A percentile compares a stretch with the other conserved stretches of the same genome.
These are phyloP conservation scores for Jamesozyma rosinii DNA, from an alignment of 805 yeast genomes.

Conservation along the genomic window DNA sequence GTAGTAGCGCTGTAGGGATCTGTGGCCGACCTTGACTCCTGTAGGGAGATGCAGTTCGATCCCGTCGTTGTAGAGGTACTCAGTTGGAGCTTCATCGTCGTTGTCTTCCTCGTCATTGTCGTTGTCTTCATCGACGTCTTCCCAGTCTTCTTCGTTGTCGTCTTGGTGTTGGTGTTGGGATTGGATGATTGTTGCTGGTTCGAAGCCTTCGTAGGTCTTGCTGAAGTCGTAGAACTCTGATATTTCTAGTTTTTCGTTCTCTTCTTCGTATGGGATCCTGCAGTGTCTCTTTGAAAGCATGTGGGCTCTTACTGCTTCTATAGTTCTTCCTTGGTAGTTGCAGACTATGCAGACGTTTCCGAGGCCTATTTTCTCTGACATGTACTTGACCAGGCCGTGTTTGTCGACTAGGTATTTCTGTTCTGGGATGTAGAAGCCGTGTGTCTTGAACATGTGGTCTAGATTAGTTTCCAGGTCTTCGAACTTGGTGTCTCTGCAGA, in stretches of 20 bases:
- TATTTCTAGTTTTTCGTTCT: conserved; percentile 76
- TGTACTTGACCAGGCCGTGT: conserved; percentile 63
- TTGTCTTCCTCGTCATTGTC: conserved; percentile 20
- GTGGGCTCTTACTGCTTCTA: conserved; percentile 86
- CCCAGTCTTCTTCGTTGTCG: conserved; percentile 12
- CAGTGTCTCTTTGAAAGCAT: conserved; percentile 84
- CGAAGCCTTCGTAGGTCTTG: conserved; percentile 45
- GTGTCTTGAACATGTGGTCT: conserved; percentile 66
- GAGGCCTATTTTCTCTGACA: conserved; percentile 83
- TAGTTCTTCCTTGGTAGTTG: conserved; percentile 70
- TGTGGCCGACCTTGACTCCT: conserved; percentile 79
- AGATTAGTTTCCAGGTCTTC: conserved; percentile 38
- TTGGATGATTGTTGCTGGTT: conserved; percentile 7
- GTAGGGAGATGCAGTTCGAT: conserved; percentile 71
- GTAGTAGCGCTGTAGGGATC: conserved; percentile 70
- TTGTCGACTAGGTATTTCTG: conserved; percentile 57
- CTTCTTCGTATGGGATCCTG: conserved; percentile 78
- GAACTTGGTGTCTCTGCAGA: conserved; percentile 43
- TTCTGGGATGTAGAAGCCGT: conserved; percentile 88
- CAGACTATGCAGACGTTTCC: conserved; percentile 88
- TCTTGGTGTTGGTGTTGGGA: conserved; percentile 26
- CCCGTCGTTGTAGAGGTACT: conserved; percentile 48
- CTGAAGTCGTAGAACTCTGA: conserved; percentile 87
- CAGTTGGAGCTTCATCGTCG: conserved; percentile 28
- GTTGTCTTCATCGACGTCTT: conserved; percentile 10